Percentiles rank a stretch among this genome's conserved stretches.
Evolutionary conservation across 2,329 filamentous ascomycete species (phyloP).

Genomic region (Chaetomium olivaceum): DNA sequence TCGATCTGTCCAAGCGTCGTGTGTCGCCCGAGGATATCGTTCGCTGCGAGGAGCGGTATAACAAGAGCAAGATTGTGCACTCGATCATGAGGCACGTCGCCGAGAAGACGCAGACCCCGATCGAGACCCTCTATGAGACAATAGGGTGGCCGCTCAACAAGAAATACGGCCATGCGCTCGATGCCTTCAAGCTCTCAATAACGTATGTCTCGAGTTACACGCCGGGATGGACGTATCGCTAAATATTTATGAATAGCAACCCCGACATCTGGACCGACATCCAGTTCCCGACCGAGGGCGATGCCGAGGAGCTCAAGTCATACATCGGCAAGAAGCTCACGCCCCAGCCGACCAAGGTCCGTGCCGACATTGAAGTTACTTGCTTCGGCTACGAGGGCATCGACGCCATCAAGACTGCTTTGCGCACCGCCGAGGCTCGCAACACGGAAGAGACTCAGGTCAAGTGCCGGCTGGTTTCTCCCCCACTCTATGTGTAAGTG

Average conservation of each 20-base stretch:
- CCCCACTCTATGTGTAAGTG: constrained; percentile 79
- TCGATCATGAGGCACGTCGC: constrained; percentile 98
- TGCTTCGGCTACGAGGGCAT: constrained; percentile 97
- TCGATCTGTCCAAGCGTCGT: constrained; percentile 97
- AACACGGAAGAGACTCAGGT: constrained; percentile 93
- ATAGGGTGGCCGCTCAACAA: constrained; percentile 98
- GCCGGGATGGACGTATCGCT: not conserved
- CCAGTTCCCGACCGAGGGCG: constrained; percentile 79
- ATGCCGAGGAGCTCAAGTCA: constrained; percentile 84
- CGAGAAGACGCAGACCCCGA: constrained; percentile 92
- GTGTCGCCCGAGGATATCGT: constrained; percentile 97
- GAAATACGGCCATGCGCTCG: constrained; percentile 94
- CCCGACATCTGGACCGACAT: constrained; percentile 95
- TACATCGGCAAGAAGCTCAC: constrained; percentile 98
- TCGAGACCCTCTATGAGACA: constrained; percentile 88
- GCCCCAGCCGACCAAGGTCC: constrained; percentile 97
- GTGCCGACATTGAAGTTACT: constrained; percentile 94
- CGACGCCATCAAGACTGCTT: constrained; percentile 92
- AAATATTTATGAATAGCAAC: constrained; percentile 63
- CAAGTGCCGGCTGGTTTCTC: constrained; percentile 98
- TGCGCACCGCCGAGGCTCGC: constrained; percentile 85
- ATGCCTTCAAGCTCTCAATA: constrained; percentile 98
- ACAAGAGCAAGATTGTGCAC: constrained; percentile 99
- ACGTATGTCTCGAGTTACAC: constrained; percentile 58
- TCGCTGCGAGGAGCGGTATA: constrained; percentile 98